Conservation (phyloP, 805 yeast species). For the Geotrichum ghanense region DNA sequence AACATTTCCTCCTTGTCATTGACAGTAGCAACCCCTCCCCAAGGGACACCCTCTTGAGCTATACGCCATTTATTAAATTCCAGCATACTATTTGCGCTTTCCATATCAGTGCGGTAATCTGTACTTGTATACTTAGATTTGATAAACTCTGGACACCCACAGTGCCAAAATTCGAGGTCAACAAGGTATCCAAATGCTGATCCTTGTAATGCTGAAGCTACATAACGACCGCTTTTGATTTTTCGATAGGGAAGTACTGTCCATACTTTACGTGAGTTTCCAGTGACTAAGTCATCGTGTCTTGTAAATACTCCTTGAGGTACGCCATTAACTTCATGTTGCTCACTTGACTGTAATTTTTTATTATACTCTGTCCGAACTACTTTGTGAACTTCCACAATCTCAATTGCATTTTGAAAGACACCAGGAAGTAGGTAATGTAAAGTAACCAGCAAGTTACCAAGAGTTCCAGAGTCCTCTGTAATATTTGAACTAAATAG, state of each 20-base stretch:
- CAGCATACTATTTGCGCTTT: too few species aligned
- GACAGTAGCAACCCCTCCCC: too few species aligned
- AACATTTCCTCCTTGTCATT: too few species aligned
- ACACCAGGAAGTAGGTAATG: constrained; percentile 12
- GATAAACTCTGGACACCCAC: not conserved
- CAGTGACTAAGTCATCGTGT: not conserved
- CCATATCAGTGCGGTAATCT: too few species aligned
- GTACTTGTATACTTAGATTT: not conserved
- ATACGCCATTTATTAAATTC: too few species aligned
- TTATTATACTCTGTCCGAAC: not conserved
- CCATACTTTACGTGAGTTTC: not conserved
- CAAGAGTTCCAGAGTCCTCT: constrained; percentile 8
- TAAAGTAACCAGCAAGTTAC: constrained; percentile 11
- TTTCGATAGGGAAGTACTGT: not conserved
- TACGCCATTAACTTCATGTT: not conserved
- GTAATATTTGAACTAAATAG: constrained; percentile 6
- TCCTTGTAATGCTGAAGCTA: not conserved
- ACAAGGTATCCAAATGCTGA: not conserved
- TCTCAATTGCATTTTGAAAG: constrained; percentile 14
- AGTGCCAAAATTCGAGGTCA: not conserved
- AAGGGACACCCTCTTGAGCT: too few species aligned
- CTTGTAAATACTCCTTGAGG: not conserved
- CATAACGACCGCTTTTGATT: not conserved
- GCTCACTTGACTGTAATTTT: not conserved
- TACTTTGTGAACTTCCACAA: constrained; percentile 10